Percentiles rank a stretch among this genome's conserved stretches.
Conservation (phyloP, 1,284 basidiomycete species). For the Ustanciosporium gigantosporum region DNA sequence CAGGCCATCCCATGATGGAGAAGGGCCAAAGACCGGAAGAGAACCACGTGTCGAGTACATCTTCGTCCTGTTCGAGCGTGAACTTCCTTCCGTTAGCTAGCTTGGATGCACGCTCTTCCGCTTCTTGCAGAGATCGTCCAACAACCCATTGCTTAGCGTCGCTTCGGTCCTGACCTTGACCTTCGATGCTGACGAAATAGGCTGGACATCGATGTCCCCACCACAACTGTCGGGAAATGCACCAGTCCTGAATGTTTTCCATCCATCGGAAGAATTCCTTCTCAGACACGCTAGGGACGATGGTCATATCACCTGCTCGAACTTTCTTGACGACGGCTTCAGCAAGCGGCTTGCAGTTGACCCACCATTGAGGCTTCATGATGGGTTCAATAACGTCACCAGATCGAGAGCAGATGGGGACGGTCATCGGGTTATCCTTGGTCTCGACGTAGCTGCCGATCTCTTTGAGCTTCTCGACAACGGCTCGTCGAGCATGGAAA, state of each 20-base stretch:
- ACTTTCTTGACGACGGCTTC: conserved; percentile 73
- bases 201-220: conserved; percentile 98
- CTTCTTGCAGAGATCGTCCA: conserved; percentile 79
- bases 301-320: conserved; percentile 65
- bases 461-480: conserved; percentile 84
- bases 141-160: conserved; percentile 73
- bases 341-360: conserved; percentile 87
- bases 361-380: conserved; percentile 99
- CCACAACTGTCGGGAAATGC: conserved; percentile 97
- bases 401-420: conserved; percentile 58
- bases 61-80: conserved; percentile 88
- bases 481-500: conserved; percentile 85
- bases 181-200: conserved; percentile 87
- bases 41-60: conserved; percentile 99
- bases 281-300: conserved; percentile 83
- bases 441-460: conserved; percentile 84
- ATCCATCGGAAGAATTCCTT: conserved; percentile 97
- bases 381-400: conserved; percentile 95
- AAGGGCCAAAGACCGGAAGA: conserved; percentile 98
- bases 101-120: conserved; percentile 74
- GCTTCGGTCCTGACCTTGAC: conserved; percentile 69
- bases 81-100: conserved; percentile 74
- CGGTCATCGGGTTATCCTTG: conserved; percentile 69
- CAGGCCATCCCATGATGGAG: conserved; percentile 96
- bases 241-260: conserved; percentile 97